Evolutionary conservation across 2,329 filamentous ascomycete genomes (phyloP).

Genomic region (Sporothrix curviconia): DNA sequence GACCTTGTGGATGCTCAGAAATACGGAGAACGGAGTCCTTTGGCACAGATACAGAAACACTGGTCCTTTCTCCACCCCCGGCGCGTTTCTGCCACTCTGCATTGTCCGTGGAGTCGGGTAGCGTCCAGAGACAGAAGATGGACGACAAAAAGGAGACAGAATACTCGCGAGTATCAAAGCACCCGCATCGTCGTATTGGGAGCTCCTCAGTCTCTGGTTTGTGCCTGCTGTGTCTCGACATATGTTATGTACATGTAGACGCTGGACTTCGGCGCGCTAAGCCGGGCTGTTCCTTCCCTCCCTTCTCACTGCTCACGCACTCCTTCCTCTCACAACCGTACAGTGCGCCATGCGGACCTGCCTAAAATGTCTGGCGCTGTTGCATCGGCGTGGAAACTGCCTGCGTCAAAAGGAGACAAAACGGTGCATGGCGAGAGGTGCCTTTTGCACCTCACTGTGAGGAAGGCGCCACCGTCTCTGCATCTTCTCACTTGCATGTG

Average conservation of each 20-base stretch:
- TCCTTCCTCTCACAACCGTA: background rate
- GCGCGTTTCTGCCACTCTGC: conserved; percentile 1
- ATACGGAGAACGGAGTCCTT: too few relatives aligned
- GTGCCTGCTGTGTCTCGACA: background rate
- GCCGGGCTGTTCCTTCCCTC: conserved; percentile 5
- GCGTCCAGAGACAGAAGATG: background rate
- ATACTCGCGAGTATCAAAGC: too few relatives aligned
- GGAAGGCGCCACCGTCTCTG: too few relatives aligned
- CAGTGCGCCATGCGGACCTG: background rate
- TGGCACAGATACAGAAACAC: too few relatives aligned
- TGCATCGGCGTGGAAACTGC: conserved; percentile 9
- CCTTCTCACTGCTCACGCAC: background rate
- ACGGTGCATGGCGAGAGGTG: background rate
- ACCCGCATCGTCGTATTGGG: conserved; percentile 2
- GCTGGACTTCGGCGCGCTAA: conserved; percentile 4
- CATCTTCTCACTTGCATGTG: too few relatives aligned
- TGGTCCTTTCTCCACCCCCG: background rate
- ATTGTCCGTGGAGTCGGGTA: conserved; percentile 7
- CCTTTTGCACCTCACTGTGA: too few relatives aligned
- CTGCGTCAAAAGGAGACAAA: background rate
- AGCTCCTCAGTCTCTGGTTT: too few relatives aligned
- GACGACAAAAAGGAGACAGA: conserved; percentile 1
- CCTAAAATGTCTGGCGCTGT: conserved; percentile 10
- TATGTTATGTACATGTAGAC: background rate
- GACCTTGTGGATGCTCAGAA: too few relatives aligned